These are phyloP conservation scores for Diutina sp. DNA, from an alignment of 1,139 yeast genomes.

Conservation along the genomic window DNA sequence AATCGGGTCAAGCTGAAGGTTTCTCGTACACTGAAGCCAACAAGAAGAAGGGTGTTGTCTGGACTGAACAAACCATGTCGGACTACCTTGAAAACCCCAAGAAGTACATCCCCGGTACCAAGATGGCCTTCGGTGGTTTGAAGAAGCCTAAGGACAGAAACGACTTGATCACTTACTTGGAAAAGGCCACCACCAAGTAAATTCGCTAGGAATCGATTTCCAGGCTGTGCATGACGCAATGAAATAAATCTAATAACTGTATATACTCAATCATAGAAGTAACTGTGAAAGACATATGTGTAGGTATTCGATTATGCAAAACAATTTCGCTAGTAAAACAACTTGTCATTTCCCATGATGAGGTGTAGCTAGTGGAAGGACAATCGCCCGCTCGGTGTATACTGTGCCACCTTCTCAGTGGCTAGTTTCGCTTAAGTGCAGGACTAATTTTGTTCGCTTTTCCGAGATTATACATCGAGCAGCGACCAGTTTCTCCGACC, in stretches of 20 bases:
- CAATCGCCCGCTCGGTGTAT: too few relatives aligned
- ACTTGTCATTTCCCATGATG: too few relatives aligned
- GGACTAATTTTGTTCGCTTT: neutral
- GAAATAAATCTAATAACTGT: neutral
- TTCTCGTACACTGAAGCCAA: conserved; percentile 96
- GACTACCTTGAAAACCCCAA: conserved; percentile 98
- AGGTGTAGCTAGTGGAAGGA: too few relatives aligned
- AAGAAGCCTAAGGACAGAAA: conserved; percentile 99
- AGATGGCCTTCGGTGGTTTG: conserved; percentile 99
- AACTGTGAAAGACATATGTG: neutral
- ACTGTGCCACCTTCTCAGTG: neutral
- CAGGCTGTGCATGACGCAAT: neutral
- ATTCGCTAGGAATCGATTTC: neutral
- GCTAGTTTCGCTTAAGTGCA: neutral
- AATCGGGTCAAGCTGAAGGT: conserved; percentile 86
- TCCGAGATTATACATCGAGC: neutral
- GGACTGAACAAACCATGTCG: conserved; percentile 83
- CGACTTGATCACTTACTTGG: conserved; percentile 87
- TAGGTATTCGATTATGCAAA: too few relatives aligned
- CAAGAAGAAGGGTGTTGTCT: conserved; percentile 85
- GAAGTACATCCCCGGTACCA: conserved; percentile 99
- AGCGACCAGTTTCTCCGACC: neutral
- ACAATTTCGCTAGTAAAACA: too few relatives aligned
- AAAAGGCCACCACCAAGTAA: conserved; percentile 38
- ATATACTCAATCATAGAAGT: neutral